Evolutionary conservation across 2,329 filamentous ascomycete species (phyloP).

Genomic region (Penicillium sp.): DNA sequence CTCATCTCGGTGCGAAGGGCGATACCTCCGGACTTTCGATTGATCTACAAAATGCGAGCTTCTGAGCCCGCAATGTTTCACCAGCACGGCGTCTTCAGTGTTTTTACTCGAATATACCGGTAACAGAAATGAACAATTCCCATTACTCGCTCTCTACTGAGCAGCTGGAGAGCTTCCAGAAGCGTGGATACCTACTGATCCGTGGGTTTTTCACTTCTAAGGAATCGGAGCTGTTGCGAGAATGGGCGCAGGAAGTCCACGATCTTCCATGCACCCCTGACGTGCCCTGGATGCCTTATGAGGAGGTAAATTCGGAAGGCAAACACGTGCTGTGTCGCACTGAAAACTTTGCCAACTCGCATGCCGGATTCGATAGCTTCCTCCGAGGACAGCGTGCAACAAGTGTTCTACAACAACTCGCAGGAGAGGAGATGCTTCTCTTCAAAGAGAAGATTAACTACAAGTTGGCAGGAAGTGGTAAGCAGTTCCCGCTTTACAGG

Average conservation of each 20-base stretch:
- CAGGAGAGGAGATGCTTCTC: conserved; percentile 39
- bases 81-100: not conserved
- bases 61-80: not conserved
- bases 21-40: not conserved
- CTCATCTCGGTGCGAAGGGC: conserved; percentile 12
- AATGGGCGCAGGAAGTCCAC: conserved; percentile 37
- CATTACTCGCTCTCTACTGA: conserved; percentile 17
- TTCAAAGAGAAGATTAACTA: conserved; percentile 48
- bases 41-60: not conserved
- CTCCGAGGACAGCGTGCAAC: conserved; percentile 33
- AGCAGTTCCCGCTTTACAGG: not conserved
- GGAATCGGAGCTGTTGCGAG: conserved; percentile 21
- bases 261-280: conserved; percentile 29
- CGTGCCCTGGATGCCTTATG: conserved; percentile 34
- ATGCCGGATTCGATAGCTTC: conserved; percentile 33
- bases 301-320: conserved; percentile 33
- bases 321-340: conserved; percentile 32
- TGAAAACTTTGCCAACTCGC: conserved; percentile 34
- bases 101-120: not conserved
- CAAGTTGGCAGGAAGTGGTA: conserved; percentile 40
- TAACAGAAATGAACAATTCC: conserved; percentile 17
- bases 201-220: conserved; percentile 18
- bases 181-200: conserved; percentile 30
- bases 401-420: conserved; percentile 32
- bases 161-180: conserved; percentile 25